A percentile compares a stretch with the other conserved stretches of the same genome.
phyloP scores from a whole-genome alignment of 768 basidiomycete species.

The Obba rivulosa region DNA sequence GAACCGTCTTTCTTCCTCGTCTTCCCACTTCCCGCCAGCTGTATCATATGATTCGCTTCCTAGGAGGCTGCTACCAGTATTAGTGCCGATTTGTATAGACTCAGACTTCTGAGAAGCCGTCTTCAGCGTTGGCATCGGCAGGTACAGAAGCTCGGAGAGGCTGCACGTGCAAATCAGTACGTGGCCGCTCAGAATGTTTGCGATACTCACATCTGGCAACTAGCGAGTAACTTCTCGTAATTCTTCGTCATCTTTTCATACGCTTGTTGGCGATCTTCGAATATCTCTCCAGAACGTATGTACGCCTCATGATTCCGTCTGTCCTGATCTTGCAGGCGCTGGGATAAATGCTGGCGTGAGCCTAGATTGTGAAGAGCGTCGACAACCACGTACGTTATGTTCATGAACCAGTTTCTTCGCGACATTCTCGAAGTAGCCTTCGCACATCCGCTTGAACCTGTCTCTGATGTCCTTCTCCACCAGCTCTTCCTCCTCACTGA shows the following conservation, averaged over 20 bases:
- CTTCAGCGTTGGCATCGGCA: conserved; percentile 80
- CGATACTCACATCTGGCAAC: conserved; percentile 73
- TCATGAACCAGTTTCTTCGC: conserved; percentile 89
- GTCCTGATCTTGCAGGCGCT: conserved; percentile 97
- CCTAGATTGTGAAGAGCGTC: background rate
- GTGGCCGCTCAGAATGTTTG: background rate
- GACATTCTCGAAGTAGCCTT: conserved; percentile 88
- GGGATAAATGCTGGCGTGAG: conserved; percentile 4
- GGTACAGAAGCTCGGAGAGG: conserved; percentile 85
- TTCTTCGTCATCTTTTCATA: conserved; percentile 98
- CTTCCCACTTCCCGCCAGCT: conserved; percentile 90
- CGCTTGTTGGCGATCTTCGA: conserved; percentile 96
- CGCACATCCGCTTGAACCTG: conserved; percentile 88
- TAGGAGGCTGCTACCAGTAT: conserved; percentile 20
- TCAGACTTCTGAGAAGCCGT: conserved; percentile 75
- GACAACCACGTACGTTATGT: conserved; percentile 59
- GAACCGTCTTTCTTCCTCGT: conserved; percentile 92
- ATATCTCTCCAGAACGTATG: conserved; percentile 98
- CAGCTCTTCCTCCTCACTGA: conserved; percentile 62
- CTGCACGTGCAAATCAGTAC: conserved; percentile 32
- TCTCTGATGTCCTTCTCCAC: conserved; percentile 84
- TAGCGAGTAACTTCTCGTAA: conserved; percentile 87
- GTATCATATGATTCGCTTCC: conserved; percentile 32
- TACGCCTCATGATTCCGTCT: conserved; percentile 97
- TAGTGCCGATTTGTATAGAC: conserved; percentile 72